Base-by-base conservation (phyloP, 805 yeast genomes). In the Wickerhamiella vanderwaltii region DNA sequence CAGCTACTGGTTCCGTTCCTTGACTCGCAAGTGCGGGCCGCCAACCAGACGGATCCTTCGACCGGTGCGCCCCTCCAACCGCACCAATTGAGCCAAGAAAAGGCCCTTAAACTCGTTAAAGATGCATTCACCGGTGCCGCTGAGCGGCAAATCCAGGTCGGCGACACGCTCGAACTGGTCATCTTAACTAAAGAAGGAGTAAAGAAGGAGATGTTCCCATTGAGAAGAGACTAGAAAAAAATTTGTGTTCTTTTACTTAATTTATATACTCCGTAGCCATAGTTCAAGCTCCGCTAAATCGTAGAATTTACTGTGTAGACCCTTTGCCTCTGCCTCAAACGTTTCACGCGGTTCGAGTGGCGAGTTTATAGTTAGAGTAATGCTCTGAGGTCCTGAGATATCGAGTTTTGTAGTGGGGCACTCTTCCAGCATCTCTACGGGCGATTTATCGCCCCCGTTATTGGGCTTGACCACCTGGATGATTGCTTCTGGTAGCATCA, bases 101-200 rank as follows among this genome's bases (percentile, higher is more conserved):
- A 87, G 65, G 96, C 86, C 18, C 66, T 91, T 55, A 72, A 77
- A 52, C 67, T 91, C 49, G 96, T 91, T 29, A 79, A 77, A 60
- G 98, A 91, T 63, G 94, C 98, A 5, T 91, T 91, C 59, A 70
- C 85, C 17, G 85, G 95, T 6, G 98, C 95, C 16, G 88, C 97
- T 15, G 98, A 91, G 66, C 81, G 98, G 71, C 97, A 91, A 63
- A 91, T 91, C 53, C 93, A 87, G 52, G 97, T 91, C 41, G 98
- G 98, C 67, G 98, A 91, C 67, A 94, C 91, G 5, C 71, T 91
- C 48, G 95, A 91, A 62, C 79, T 91, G 37, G 67, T 81, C 50
- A 82, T 91, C 52, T 87, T 88, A 45, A 85, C 96, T 11, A 87
- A 86, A 59, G 95, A 86, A 18, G 98, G 98, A 39, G 83, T 85